A percentile compares a stretch with the other conserved stretches of the same genome.
Conservation (phyloP, 495 filamentous ascomycete genomes). For the Talaromyces wortmannii region DNA sequence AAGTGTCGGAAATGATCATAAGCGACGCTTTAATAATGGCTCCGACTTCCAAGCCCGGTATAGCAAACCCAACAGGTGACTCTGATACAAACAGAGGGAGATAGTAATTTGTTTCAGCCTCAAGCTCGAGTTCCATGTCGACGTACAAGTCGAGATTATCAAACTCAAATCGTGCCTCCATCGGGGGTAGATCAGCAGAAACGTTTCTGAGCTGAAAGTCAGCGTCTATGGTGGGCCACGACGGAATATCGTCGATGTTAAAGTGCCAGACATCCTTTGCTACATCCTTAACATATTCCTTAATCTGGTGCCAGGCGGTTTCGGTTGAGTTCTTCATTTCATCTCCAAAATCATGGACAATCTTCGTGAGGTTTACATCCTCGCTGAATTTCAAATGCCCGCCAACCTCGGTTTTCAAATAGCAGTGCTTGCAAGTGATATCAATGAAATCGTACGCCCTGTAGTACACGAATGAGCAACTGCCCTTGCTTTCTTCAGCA, state of each 20-base stretch:
- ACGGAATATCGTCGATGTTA: constrained; percentile 4
- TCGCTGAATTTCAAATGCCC: constrained; percentile 29
- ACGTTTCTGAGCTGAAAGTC: constrained; percentile 21
- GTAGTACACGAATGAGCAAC: background rate
- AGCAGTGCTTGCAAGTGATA: constrained; percentile 42
- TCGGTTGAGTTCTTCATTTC: constrained; percentile 25
- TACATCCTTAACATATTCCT: constrained; percentile 5
- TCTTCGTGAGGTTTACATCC: constrained; percentile 28
- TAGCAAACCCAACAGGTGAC: constrained; percentile 28
- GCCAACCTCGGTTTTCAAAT: constrained; percentile 38
- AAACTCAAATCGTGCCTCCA: constrained; percentile 35
- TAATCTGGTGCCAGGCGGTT: constrained; percentile 4
- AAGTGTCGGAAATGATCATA: constrained; percentile 34
- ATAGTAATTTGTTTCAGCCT: constrained; percentile 33
- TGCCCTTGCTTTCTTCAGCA: too few relatives aligned
- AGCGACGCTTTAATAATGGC: constrained; percentile 40
- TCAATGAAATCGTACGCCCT: background rate
- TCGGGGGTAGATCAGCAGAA: constrained; percentile 31
- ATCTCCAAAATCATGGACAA: constrained; percentile 21
- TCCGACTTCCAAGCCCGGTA: constrained; percentile 30
- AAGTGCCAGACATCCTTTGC: background rate
- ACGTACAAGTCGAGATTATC: constrained; percentile 46
- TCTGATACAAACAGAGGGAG: constrained; percentile 39
- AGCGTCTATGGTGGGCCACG: constrained; percentile 15
- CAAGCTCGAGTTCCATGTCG: constrained; percentile 34